A percentile compares a stretch with the other conserved stretches of the same genome.
These are phyloP conservation scores for Cerioporus squamosus DNA, from an alignment of 1,284 basidiomycete genomes.

Conservation along the genomic window DNA sequence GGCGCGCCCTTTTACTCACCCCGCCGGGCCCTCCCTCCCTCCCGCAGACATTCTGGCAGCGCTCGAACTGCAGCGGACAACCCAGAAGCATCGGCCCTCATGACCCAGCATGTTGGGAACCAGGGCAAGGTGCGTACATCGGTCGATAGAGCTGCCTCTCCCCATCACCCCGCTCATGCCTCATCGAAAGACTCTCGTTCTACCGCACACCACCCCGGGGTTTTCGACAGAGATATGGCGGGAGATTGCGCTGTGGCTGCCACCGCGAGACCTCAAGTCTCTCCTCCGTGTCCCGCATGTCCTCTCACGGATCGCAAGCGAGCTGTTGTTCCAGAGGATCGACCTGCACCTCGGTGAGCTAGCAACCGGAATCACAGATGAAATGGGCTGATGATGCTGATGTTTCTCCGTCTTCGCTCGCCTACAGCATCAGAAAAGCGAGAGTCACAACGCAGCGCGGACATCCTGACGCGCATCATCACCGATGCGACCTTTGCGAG, in stretches of 20 bases:
- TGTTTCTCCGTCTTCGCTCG: background rate
- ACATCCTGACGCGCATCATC: constrained; percentile 70
- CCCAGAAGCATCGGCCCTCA: constrained; percentile 63
- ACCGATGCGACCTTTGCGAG: constrained; percentile 61
- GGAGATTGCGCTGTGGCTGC: constrained; percentile 65
- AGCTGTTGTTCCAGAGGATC: constrained; percentile 65
- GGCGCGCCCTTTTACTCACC: constrained; percentile 20
- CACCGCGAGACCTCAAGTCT: constrained; percentile 66
- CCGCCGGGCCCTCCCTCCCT: background rate
- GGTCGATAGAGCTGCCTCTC: constrained; percentile 10
- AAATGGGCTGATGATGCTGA: constrained; percentile 4
- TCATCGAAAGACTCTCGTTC: constrained; percentile 18
- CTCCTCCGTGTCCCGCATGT: constrained; percentile 67
- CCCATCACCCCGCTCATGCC: constrained; percentile 16
- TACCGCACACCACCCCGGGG: constrained; percentile 35
- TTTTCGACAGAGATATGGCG: constrained; percentile 76
- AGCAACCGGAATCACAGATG: constrained; percentile 13
- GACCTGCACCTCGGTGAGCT: constrained; percentile 58
- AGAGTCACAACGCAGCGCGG: constrained; percentile 69
- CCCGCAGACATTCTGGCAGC: constrained; percentile 65
- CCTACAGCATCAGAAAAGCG: constrained; percentile 44
- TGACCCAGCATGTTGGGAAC: constrained; percentile 43
- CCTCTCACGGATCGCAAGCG: constrained; percentile 69
- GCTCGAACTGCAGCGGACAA: constrained; percentile 65
- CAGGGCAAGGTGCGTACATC: constrained; percentile 32